These are phyloP conservation scores for Tetrastigma voinierianum DNA, from an alignment of 164 flowering plant species.

Conservation along the genomic window DNA sequence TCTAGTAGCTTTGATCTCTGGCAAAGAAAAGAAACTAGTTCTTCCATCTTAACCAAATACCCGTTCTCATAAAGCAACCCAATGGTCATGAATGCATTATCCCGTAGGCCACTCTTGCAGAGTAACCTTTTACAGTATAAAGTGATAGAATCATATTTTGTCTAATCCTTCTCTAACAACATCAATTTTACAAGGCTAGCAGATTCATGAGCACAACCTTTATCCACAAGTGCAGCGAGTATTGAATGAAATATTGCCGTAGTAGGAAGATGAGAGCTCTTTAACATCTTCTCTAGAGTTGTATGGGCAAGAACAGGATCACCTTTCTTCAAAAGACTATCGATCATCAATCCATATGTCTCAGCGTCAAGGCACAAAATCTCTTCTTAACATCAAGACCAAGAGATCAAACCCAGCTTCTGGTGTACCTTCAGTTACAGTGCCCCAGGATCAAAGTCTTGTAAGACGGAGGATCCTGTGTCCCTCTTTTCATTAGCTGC, in stretches of 20 bases:
- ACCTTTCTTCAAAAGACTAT: slow-evolving; percentile 46
- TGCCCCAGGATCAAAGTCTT: slow-evolving; percentile 73
- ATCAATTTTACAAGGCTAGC: slow-evolving; percentile 50
- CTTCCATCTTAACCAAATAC: slow-evolving; percentile 51
- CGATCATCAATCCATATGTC: slow-evolving; percentile 49
- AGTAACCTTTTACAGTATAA: slow-evolving; percentile 34
- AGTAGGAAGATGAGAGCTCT: slow-evolving; percentile 52
- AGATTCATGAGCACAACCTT: slow-evolving; percentile 45
- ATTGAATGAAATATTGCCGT: slow-evolving; percentile 58
- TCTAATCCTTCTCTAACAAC: slow-evolving; percentile 52
- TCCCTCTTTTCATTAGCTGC: slow-evolving; percentile 72
- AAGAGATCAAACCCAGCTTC: slow-evolving; percentile 48
- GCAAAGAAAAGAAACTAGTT: slow-evolving; percentile 46
- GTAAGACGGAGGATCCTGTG: slow-evolving; percentile 64
- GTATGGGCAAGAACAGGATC: slow-evolving; percentile 53
- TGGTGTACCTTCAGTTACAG: slow-evolving; percentile 64
- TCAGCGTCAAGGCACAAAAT: slow-evolving; percentile 60
- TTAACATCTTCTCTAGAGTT: slow-evolving; percentile 69
- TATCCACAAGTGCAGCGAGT: slow-evolving; percentile 41
- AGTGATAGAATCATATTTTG: slow-evolving; percentile 59
- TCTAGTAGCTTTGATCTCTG: slow-evolving; percentile 34
- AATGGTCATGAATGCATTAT: slow-evolving; percentile 46
- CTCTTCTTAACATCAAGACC: slow-evolving; percentile 68
- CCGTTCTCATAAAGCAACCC: slow-evolving; percentile 54
- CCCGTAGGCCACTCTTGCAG: slow-evolving; percentile 29